These are phyloP conservation scores for Quercus dentata DNA, from an alignment of 306 rosid species.

Conservation along the genomic window DNA sequence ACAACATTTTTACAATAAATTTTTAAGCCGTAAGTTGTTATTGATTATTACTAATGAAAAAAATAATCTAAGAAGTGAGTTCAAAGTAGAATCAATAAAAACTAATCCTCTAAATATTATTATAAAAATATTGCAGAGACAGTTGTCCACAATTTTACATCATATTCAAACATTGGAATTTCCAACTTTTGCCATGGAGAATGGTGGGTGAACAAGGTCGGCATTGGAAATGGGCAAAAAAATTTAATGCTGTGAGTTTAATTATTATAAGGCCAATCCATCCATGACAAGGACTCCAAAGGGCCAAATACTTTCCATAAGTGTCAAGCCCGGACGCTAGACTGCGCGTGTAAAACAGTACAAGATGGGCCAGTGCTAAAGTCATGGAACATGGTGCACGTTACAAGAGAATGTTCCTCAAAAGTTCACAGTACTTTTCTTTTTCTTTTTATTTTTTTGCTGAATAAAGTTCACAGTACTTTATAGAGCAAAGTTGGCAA, in stretches of 20 bases:
- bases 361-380: too few species aligned
- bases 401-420: too few species aligned
- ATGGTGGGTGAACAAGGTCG: not conserved
- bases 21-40: rapidly evolving
- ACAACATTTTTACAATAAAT: too few species aligned
- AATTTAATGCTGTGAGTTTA: not conserved
- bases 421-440: too few species aligned
- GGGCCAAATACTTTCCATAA: not conserved
- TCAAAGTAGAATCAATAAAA: too few species aligned
- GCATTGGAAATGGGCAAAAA: not conserved
- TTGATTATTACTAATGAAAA: rapidly evolving
- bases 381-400: too few species aligned
- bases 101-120: rapidly evolving
- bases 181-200: not conserved
- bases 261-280: not conserved
- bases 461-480: too few species aligned
- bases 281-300: not conserved
- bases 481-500: too few species aligned
- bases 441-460: too few species aligned
- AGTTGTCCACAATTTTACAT: too few species aligned
- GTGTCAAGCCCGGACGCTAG: not conserved
- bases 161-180: too few species aligned
- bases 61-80: rapidly evolving
- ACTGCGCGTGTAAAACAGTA: not conserved
- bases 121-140: too few species aligned